phyloP scores from a whole-genome alignment of 2,329 filamentous ascomycete species.

The Cordyceps cicadae region DNA sequence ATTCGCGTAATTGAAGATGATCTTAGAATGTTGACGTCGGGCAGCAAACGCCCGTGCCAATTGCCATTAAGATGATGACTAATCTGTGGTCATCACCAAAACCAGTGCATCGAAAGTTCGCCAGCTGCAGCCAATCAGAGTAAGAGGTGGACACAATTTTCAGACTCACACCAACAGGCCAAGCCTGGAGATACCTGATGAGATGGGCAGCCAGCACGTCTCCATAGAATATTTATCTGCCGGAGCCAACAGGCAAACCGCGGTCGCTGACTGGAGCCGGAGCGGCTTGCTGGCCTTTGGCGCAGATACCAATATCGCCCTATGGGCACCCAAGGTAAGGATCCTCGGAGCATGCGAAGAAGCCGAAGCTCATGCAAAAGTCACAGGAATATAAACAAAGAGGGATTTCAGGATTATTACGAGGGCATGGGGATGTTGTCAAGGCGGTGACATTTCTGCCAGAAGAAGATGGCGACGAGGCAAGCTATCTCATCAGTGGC shows the following conservation, averaged over 20 bases:
- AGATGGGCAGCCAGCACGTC: conserved; percentile 24
- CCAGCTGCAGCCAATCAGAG: conserved; percentile 28
- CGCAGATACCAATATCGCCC: conserved; percentile 75
- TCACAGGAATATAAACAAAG: conserved; percentile 28
- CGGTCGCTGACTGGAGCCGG: conserved; percentile 79
- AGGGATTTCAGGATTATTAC: conserved; percentile 61
- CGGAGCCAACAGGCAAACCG: conserved; percentile 84
- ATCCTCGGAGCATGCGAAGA: not conserved
- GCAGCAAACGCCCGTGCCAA: not conserved
- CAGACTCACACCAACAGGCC: conserved; percentile 22
- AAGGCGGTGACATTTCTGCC: conserved; percentile 77
- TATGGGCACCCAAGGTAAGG: conserved; percentile 74
- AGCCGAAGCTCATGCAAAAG: not conserved
- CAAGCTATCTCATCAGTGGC: conserved; percentile 63
- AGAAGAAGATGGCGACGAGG: conserved; percentile 31
- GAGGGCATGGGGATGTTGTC: conserved; percentile 70
- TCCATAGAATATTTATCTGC: conserved; percentile 54
- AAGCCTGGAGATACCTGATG: conserved; percentile 13
- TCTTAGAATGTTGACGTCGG: not conserved
- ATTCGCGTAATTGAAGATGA: not conserved
- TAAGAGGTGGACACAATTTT: conserved; percentile 25
- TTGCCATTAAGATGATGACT: conserved; percentile 6
- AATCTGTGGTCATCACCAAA: not conserved
- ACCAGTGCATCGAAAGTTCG: not conserved
- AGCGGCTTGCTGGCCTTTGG: conserved; percentile 76